Conservation (phyloP, 176 grass and related monocot genomes). For the Zea mays region DNA sequence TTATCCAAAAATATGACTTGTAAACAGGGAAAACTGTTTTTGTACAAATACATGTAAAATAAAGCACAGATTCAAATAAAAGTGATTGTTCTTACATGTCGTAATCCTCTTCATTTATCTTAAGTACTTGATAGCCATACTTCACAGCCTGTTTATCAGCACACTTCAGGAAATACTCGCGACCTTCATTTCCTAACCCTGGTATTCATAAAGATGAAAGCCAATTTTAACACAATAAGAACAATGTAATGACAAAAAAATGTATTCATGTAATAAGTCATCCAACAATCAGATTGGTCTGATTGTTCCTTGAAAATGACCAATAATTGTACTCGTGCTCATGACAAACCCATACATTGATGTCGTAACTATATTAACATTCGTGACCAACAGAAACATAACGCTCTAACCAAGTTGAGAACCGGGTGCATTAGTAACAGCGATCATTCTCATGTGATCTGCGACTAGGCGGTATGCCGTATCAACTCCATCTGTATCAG, state of each 20-base stretch:
- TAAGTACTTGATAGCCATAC: background rate
- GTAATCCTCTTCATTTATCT: background rate
- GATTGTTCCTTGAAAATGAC: background rate
- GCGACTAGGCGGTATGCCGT: background rate
- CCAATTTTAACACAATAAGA: background rate
- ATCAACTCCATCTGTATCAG: background rate
- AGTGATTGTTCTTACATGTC: background rate
- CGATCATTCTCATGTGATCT: background rate
- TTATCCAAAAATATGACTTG: background rate
- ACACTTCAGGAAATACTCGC: background rate
- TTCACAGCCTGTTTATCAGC: background rate
- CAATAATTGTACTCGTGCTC: background rate
- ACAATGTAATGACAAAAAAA: background rate
- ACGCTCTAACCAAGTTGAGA: background rate
- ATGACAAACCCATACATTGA: background rate
- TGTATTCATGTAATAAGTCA: background rate
- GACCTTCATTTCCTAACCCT: background rate
- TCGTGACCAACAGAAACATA: background rate
- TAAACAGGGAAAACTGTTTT: background rate
- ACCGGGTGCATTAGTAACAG: background rate
- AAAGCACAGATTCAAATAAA: background rate
- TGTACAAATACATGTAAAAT: background rate
- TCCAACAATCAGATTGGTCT: background rate
- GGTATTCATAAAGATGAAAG: background rate
- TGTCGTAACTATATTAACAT: background rate